Evolutionary conservation across 148 eudicot genomes (phyloP).

Genomic region (Amaranthus palmeri): DNA sequence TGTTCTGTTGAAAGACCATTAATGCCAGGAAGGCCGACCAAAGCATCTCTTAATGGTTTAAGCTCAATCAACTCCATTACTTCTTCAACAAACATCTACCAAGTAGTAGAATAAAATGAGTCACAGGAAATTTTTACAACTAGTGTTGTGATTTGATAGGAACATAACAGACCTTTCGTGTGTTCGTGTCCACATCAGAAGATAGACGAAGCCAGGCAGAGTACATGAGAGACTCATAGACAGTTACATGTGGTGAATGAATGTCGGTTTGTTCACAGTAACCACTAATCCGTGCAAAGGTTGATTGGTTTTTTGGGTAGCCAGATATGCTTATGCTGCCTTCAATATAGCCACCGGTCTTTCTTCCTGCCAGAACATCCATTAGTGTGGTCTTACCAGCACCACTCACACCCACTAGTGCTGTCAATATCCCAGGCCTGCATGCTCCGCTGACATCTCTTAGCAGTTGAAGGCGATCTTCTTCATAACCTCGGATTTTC

Average conservation of each 20-base stretch:
- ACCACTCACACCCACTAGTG: slow-evolving; percentile 77
- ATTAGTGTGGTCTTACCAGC: slow-evolving; percentile 76
- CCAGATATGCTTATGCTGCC: slow-evolving; percentile 56
- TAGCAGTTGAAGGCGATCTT: slow-evolving; percentile 50
- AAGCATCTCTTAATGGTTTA: slow-evolving; percentile 47
- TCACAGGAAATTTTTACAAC: not conserved
- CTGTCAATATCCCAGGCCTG: slow-evolving; percentile 69
- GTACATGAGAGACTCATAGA: slow-evolving; percentile 62
- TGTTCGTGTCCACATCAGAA: slow-evolving; percentile 33
- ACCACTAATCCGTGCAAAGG: slow-evolving; percentile 68
- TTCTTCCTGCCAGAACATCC: slow-evolving; percentile 73
- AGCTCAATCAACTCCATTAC: slow-evolving; percentile 73
- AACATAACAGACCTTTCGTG: slow-evolving; percentile 39
- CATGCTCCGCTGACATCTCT: slow-evolving; percentile 68
- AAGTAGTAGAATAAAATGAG: not conserved
- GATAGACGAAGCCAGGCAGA: slow-evolving; percentile 80
- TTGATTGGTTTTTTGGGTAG: slow-evolving; percentile 58
- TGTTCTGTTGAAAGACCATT: slow-evolving; percentile 75
- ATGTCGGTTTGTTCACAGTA: slow-evolving; percentile 74
- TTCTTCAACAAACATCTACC: slow-evolving; percentile 60
- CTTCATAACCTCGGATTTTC: slow-evolving; percentile 48
- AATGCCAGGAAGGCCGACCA: slow-evolving; percentile 74
- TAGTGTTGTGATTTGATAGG: not conserved
- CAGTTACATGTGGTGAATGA: slow-evolving; percentile 70
- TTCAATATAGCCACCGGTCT: slow-evolving; percentile 62